Conservation (phyloP, 2,329 filamentous ascomycete genomes). For the Iodosphaeria phyllophila region DNA sequence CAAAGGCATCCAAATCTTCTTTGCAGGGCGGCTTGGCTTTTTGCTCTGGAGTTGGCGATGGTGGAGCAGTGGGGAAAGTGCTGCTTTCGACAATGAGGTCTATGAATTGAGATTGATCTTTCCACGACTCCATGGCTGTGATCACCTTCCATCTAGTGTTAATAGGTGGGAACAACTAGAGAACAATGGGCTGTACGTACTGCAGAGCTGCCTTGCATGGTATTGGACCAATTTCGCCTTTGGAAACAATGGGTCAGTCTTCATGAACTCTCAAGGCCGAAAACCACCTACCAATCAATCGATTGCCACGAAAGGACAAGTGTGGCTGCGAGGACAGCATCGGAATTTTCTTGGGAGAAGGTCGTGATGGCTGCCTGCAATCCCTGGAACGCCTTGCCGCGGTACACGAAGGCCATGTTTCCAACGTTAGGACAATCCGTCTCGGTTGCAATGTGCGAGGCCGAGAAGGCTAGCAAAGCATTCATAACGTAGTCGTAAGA, state of each 20-base stretch:
- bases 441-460: conserved; percentile 79
- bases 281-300: conserved; percentile 66
- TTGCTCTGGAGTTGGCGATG: conserved; percentile 40
- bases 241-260: conserved; percentile 15
- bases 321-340: conserved; percentile 81
- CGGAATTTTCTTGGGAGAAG: conserved; percentile 74
- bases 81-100: conserved; percentile 68
- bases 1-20: conserved; percentile 51
- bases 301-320: conserved; percentile 91
- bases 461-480: conserved; percentile 80
- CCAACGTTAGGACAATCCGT: conserved; percentile 71
- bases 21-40: conserved; percentile 44
- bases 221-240: conserved; percentile 81
- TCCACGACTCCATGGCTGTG: conserved; percentile 80
- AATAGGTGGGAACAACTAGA: conserved; percentile 9
- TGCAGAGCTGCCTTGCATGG: conserved; percentile 81
- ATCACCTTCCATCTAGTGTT: conserved; percentile 41
- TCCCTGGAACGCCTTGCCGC: conserved; percentile 68
- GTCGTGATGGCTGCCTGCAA: conserved; percentile 71
- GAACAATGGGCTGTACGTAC: conserved; percentile 29
- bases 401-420: conserved; percentile 79
- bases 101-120: conserved; percentile 71
- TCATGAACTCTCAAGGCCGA: conserved; percentile 11
- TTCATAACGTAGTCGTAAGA: conserved; percentile 85
- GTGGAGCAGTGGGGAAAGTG: conserved; percentile 49